These are phyloP conservation scores for Pharnaceum exiguum DNA, from an alignment of 148 eudicot species.

Conservation along the genomic window DNA sequence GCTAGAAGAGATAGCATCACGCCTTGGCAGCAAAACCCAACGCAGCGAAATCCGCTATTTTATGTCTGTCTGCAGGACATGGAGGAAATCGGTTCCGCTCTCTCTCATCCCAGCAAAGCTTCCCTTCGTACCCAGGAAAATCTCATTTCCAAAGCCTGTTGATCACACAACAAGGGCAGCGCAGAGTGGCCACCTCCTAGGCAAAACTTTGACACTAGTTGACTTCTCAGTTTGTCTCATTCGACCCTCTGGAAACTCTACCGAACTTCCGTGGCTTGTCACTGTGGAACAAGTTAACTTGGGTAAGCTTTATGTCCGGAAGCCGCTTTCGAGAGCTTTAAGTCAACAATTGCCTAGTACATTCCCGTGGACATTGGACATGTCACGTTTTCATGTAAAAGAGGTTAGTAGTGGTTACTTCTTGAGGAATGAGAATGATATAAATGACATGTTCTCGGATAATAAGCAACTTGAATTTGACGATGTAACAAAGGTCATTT, in stretches of 20 bases:
- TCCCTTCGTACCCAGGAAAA: background rate
- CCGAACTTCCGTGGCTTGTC: conserved; percentile 8
- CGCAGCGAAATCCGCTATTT: background rate
- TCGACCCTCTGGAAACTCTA: background rate
- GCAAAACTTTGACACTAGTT: too few species aligned
- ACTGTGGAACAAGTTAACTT: background rate
- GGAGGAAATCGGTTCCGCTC: background rate
- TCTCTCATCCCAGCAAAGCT: background rate
- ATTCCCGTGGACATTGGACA: conserved; percentile 2
- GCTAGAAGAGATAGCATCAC: background rate
- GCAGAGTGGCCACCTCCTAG: too few species aligned
- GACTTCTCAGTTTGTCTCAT: too few species aligned
- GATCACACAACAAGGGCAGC: background rate
- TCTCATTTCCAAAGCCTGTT: background rate
- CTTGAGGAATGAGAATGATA: background rate
- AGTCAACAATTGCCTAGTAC: background rate
- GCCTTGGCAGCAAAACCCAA: background rate
- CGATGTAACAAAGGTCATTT: too few species aligned
- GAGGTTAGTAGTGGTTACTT: background rate
- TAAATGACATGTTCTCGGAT: too few species aligned
- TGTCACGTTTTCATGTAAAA: background rate
- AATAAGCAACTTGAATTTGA: too few species aligned
- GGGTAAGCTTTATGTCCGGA: background rate
- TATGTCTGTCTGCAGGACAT: conserved; percentile 1
- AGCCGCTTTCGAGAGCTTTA: background rate